A percentile compares a stretch with the other conserved stretches of the same genome.
phyloP scores from a whole-genome alignment of 768 basidiomycete species.

The Ramaria sp. region DNA sequence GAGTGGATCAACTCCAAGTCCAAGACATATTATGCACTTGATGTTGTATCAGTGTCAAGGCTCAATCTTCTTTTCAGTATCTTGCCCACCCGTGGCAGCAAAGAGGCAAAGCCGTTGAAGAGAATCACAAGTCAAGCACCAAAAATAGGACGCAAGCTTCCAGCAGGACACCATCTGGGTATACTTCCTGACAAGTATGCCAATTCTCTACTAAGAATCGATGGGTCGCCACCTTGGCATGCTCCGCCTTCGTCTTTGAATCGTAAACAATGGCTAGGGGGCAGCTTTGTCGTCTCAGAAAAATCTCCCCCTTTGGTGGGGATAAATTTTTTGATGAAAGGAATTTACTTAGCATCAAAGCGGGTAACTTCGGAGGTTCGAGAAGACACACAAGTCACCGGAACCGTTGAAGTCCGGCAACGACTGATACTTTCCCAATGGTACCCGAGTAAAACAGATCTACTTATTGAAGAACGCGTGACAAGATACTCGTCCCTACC shows the following conservation, averaged over 20 bases:
- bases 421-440: neutral
- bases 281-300: neutral
- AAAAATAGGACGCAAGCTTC: neutral
- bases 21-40: neutral
- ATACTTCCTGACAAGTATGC: neutral
- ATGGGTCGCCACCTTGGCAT: constrained; percentile 1
- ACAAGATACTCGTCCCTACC: neutral
- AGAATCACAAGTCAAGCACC: neutral
- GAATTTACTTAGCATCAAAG: neutral
- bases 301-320: neutral
- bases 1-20: constrained; percentile 2
- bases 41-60: neutral
- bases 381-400: neutral
- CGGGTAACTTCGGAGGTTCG: neutral
- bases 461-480: neutral
- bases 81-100: constrained; percentile 1
- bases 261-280: neutral
- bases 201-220: neutral
- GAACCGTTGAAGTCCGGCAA: neutral
- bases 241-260: neutral
- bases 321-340: constrained; percentile 5
- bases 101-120: neutral
- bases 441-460: neutral
- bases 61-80: constrained; percentile 1
- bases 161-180: neutral